phyloP scores from a whole-genome alignment of 495 filamentous ascomycete species.

The Aspergillus homomorphus region DNA sequence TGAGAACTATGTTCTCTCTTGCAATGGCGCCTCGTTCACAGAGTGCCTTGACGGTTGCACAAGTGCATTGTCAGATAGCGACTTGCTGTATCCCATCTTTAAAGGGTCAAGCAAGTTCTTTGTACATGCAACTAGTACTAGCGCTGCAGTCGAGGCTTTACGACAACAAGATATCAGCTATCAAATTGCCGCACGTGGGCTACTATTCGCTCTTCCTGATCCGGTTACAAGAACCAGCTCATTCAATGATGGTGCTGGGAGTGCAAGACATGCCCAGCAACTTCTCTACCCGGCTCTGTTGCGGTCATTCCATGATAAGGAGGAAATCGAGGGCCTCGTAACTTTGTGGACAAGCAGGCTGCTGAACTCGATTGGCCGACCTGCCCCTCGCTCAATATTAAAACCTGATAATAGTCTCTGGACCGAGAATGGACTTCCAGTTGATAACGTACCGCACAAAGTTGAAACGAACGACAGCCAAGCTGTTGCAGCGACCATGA shows the following conservation, averaged over 20 bases:
- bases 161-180: conserved; percentile 92
- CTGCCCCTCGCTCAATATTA: conserved; percentile 29
- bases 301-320: conserved; percentile 70
- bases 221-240: conserved; percentile 68
- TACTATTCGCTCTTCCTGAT: conserved; percentile 77
- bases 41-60: conserved; percentile 74
- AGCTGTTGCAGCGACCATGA: conserved; percentile 51
- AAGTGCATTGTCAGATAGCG: conserved; percentile 80
- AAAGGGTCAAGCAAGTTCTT: conserved; percentile 25
- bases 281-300: conserved; percentile 85
- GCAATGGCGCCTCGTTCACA: conserved; percentile 57
- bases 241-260: conserved; percentile 26
- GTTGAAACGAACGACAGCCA: conserved; percentile 28
- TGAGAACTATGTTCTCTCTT: conserved; percentile 89
- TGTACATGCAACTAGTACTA: conserved; percentile 42
- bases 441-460: conserved; percentile 11
- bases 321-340: conserved; percentile 71
- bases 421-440: conserved; percentile 17
- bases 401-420: conserved; percentile 25
- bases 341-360: conserved; percentile 58
- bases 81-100: conserved; percentile 61
- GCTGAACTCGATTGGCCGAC: conserved; percentile 24
- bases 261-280: conserved; percentile 58
- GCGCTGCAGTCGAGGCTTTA: conserved; percentile 63
- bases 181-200: conserved; percentile 78